phyloP scores from a whole-genome alignment of 805 yeast genomes.

The Kazachstania kunashirensis region DNA sequence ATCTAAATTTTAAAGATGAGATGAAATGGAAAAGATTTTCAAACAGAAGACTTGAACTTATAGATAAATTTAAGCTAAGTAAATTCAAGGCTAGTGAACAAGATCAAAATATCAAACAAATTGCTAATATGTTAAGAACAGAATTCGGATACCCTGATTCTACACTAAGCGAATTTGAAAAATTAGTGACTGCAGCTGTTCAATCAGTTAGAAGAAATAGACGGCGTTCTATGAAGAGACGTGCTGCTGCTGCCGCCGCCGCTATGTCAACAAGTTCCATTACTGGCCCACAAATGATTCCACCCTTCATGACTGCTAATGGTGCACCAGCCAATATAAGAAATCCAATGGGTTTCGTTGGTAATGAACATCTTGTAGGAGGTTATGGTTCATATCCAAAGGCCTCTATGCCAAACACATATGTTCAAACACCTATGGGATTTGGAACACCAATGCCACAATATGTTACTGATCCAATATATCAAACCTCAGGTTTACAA shows the following conservation, averaged over 20 bases:
- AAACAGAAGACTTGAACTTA: slow-evolving; percentile 76
- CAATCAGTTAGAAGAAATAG: slow-evolving; percentile 88
- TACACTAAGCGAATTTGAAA: slow-evolving; percentile 67
- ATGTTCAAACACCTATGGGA: slow-evolving; percentile 1
- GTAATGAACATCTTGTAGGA: neutral
- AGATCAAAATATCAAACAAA: slow-evolving; percentile 65
- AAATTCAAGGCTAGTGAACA: slow-evolving; percentile 84
- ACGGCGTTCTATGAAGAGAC: slow-evolving; percentile 45
- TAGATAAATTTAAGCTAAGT: slow-evolving; percentile 54
- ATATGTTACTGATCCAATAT: slow-evolving; percentile 2
- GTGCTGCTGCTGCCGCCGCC: slow-evolving; percentile 3
- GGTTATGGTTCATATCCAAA: neutral
- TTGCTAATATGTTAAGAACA: slow-evolving; percentile 62
- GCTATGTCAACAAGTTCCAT: neutral
- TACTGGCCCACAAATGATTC: neutral
- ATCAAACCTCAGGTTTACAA: slow-evolving; percentile 2
- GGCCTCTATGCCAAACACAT: neutral
- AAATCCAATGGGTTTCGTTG: neutral
- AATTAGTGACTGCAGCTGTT: slow-evolving; percentile 83
- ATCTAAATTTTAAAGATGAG: slow-evolving; percentile 70
- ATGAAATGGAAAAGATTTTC: slow-evolving; percentile 79
- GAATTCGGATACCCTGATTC: slow-evolving; percentile 65
- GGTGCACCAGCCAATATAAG: slow-evolving; percentile 1
- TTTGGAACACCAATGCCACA: neutral
- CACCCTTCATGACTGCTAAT: slow-evolving; percentile 1